A percentile compares a stretch with the other conserved stretches of the same genome.
phyloP scores from a whole-genome alignment of 805 yeast species.

The Blastobotrys mokoenaii region DNA sequence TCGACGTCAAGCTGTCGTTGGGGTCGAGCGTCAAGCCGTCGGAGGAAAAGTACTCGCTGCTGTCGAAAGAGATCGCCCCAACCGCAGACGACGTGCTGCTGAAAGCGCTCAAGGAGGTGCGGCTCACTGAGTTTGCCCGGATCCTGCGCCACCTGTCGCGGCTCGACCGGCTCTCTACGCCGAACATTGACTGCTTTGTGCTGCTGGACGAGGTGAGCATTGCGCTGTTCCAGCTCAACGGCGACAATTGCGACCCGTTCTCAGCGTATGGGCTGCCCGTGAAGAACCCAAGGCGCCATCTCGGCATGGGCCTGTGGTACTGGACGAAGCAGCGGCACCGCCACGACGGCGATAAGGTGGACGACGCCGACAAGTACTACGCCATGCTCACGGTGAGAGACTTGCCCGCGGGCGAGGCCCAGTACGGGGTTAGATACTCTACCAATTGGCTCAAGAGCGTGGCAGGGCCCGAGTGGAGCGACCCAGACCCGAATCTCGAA shows the following conservation, averaged over 20 bases:
- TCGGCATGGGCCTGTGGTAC: constrained; percentile 30
- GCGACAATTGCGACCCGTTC: constrained; percentile 3
- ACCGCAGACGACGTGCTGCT: constrained; percentile 21
- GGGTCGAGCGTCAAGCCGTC: constrained; percentile 19
- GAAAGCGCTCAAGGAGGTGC: constrained; percentile 22
- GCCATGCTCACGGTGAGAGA: constrained; percentile 18
- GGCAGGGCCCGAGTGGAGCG: constrained; percentile 13
- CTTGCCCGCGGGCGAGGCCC: constrained; percentile 9
- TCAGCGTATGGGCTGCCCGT: constrained; percentile 23
- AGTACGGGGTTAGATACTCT: constrained; percentile 12
- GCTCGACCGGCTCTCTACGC: constrained; percentile 27
- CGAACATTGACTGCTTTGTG: constrained; percentile 29
- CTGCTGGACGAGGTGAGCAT: constrained; percentile 25
- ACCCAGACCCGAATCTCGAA: constrained; percentile 15
- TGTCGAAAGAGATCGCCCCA: constrained; percentile 19
- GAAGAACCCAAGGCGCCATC: constrained; percentile 23
- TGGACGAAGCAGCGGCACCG: constrained; percentile 13
- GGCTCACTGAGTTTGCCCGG: constrained; percentile 27
- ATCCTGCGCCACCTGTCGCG: constrained; percentile 27
- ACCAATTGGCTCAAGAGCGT: constrained; percentile 17
- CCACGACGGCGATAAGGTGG: background rate
- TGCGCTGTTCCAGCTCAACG: constrained; percentile 18
- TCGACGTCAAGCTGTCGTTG: constrained; percentile 22
- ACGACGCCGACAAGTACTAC: constrained; percentile 3
- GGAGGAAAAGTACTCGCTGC: constrained; percentile 17